Evolutionary conservation across 2,329 filamentous ascomycete genomes (phyloP), one percentile per base, ranked within the genome.

Genomic region (Aspergillus thermomutatus): DNA sequence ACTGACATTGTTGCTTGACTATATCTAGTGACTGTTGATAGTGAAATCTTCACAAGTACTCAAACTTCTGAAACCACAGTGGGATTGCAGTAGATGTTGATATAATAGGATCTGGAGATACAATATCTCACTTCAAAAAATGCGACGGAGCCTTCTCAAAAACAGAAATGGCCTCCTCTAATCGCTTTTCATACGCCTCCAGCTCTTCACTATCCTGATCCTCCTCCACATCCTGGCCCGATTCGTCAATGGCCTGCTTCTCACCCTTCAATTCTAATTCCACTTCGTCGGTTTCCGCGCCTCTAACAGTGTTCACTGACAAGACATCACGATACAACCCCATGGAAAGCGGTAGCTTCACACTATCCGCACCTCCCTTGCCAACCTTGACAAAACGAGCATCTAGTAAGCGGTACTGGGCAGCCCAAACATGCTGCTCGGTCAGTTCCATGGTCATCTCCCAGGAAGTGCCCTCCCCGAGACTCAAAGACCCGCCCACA

Each of bases 401-500:
- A 54, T 68, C 64, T 3, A 68, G 26, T 19, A 68, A 46, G 4
- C 64, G 64, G 49, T 58, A 68, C 55, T 68, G 66, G 27, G 62
- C 66, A 19, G 66, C 66, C 66, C 66, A 68, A 9, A 68, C 66
- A 60, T 68, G 66, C 17, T 60, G 62, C 25, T 67, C 66, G 27
- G 61, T 45, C 28, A 66, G 58, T 19, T 65, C 61, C 63, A 66
- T 63, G 2, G 60, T 45, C 60, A 67, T 50, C 21, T 66, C 59
- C 65, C 65, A 67, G 23, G 56, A 53, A 14, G 55, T 61, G 3
- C 59, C 65, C 4, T 58, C 37, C 2, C 64, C 63, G 19, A 66
- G 45, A 27, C 56, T 65, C n/a, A 67, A 57, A 8, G 60, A 66
- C 6, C 58, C 65, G 21, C 65, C 65, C 14, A 67, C 45, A 7